Evolutionary conservation across 139 green algal genomes (phyloP), one percentile per base, ranked within the genome.

Genomic region (Chlamydomonas urium): DNA sequence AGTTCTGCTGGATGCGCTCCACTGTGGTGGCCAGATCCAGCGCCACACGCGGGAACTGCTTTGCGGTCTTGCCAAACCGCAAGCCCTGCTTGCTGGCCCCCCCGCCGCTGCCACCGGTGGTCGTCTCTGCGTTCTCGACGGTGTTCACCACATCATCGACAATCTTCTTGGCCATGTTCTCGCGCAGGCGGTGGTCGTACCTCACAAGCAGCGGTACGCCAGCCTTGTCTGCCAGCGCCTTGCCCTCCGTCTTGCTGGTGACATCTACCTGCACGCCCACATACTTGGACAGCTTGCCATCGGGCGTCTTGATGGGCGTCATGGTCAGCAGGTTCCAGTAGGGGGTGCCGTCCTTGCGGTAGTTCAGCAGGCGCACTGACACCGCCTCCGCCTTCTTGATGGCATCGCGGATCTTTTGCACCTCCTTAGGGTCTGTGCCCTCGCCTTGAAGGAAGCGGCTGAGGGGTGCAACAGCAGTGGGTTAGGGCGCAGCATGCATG

Each of bases 1-100:
- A 99, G 75, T 96, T 98, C 76, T 98, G 92, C 86, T 99, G 91
- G 65, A 99, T 96, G 68, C 94, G 91, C 83, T 99, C 95, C 69
- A 99, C 89, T 1, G 94, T 98, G 47, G 95, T 97, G 19, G 94
- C 94, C 76, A 99, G 82, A 74, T 99, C 95, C 35, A 99, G 75
- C 1, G 90, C 94, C 29, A 93, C 88, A 61, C 92, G 87, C 0
- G 89, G 90, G 48, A 97, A 95, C 10, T 81, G 57, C 71, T 91
- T 93, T 14, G 88, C 79, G 4, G 31, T 26, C 60, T 68, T 68
- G 10, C 60, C 60, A 53, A 53, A 14, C 17, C 92, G 87, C 0
- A 88, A 89, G 48, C 96, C 93, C 10, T 81, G 57, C 71, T 91
- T 93, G 21, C 87, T 79, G 4, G 31, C 8, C 60, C 38, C 38